phyloP scores from a whole-genome alignment of 1,284 basidiomycete species.

The Rhodotorula sp. region DNA sequence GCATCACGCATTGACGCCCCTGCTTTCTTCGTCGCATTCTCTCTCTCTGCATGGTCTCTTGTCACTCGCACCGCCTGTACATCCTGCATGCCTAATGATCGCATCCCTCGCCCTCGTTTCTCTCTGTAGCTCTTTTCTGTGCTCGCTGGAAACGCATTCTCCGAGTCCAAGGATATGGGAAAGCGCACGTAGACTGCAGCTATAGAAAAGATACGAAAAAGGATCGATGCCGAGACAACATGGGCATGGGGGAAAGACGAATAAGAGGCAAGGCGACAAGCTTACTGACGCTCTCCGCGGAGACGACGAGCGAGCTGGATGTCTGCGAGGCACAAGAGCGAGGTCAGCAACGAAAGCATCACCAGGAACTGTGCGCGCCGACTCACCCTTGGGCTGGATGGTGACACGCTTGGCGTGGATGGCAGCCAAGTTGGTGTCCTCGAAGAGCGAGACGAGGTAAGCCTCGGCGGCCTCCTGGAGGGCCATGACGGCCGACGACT shows the following conservation, averaged over 20 bases:
- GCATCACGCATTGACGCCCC: neutral
- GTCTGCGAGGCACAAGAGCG: slow-evolving; percentile 61
- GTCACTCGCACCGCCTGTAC: neutral
- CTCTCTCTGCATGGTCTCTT: neutral
- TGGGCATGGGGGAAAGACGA: slow-evolving; percentile 2
- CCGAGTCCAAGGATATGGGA: too few species aligned
- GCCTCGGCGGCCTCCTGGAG: slow-evolving; percentile 60
- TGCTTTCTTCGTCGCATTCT: neutral
- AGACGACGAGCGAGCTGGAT: slow-evolving; percentile 63
- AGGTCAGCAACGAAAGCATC: neutral
- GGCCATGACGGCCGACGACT: slow-evolving; percentile 47
- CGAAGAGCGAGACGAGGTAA: slow-evolving; percentile 85
- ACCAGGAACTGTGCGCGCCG: too few species aligned
- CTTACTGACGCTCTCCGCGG: slow-evolving; percentile 61
- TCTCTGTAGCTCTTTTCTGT: neutral
- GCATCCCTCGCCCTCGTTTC: neutral
- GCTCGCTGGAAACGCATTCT: neutral
- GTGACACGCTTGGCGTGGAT: slow-evolving; percentile 61
- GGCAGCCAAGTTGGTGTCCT: slow-evolving; percentile 56
- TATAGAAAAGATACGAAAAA: neutral
- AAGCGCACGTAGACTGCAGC: too few species aligned
- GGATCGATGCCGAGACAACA: too few species aligned
- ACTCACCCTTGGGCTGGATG: slow-evolving; percentile 56
- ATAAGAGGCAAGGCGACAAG: too few species aligned
- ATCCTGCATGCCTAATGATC: neutral